These are phyloP conservation scores for Beta macrorhiza DNA, from an alignment of 179 eudicot species.

Conservation along the genomic window DNA sequence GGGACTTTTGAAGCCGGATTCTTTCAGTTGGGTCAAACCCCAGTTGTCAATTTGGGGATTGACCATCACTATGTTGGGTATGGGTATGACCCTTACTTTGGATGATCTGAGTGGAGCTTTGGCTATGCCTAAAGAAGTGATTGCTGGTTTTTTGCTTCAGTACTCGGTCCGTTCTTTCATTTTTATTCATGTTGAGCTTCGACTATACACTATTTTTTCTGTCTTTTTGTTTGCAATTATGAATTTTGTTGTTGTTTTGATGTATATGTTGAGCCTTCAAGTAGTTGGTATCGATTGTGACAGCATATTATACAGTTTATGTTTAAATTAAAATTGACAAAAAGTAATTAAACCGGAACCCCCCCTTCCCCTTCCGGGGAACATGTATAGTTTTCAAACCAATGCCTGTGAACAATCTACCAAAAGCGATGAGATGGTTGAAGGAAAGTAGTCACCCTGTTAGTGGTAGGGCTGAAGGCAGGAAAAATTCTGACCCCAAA, in stretches of 20 bases:
- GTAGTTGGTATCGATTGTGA: neutral
- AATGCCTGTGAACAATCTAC: too few relatives aligned
- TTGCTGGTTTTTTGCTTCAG: constrained; percentile 66
- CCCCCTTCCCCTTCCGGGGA: too few relatives aligned
- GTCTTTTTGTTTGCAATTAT: neutral
- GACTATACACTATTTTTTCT: too few relatives aligned
- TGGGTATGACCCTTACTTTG: constrained; percentile 90
- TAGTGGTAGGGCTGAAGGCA: too few relatives aligned
- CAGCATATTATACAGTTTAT: neutral
- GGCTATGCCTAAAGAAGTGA: constrained; percentile 73
- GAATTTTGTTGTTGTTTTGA: neutral
- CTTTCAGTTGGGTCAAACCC: constrained; percentile 65
- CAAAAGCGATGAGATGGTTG: too few relatives aligned
- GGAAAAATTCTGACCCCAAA: neutral
- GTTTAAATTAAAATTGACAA: neutral
- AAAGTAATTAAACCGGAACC: too few relatives aligned
- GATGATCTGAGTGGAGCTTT: constrained; percentile 78
- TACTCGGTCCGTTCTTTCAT: constrained; percentile 56
- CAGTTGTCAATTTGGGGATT: constrained; percentile 59
- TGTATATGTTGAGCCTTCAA: neutral
- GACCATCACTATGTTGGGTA: constrained; percentile 80
- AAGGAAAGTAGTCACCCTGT: too few relatives aligned
- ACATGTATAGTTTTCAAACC: too few relatives aligned
- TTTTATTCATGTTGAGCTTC: too few relatives aligned
- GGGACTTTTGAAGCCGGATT: constrained; percentile 56